phyloP scores from a whole-genome alignment of 2,329 filamentous ascomycete genomes.

The Pyrenophora teres region DNA sequence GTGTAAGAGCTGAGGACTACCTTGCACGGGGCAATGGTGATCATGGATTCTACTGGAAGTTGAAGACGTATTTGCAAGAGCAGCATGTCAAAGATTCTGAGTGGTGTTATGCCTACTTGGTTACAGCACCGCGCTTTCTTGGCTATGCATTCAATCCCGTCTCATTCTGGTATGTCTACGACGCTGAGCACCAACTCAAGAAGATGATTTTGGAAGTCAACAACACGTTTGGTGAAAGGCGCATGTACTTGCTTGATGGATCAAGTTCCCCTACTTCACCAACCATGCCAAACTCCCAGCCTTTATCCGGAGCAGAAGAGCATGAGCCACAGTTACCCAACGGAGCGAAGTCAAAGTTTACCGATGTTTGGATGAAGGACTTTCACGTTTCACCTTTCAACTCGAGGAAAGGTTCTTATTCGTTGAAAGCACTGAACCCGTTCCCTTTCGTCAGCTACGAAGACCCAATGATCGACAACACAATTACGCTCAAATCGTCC shows the following conservation, averaged over 20 bases:
- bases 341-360: conserved; percentile 47
- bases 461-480: conserved; percentile 58
- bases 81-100: conserved; percentile 63
- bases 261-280: conserved; percentile 37
- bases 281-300: conserved; percentile 17
- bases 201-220: conserved; percentile 76
- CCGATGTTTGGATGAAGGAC: conserved; percentile 67
- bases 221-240: conserved; percentile 75
- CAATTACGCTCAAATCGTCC: conserved; percentile 65
- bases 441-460: conserved; percentile 39
- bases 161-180: conserved; percentile 81
- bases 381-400: conserved; percentile 81
- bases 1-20: conserved; percentile 65
- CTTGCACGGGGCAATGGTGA: conserved; percentile 59
- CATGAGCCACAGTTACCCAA: conserved; percentile 1
- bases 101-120: conserved; percentile 71
- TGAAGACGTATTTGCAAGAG: conserved; percentile 62
- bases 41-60: conserved; percentile 65
- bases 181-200: conserved; percentile 59
- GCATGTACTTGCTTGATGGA: conserved; percentile 65
- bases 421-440: conserved; percentile 53
- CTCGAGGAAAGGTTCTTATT: conserved; percentile 55
- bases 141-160: conserved; percentile 76
- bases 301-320: conserved; percentile 2
- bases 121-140: conserved; percentile 71